Percentiles rank a stretch among this genome's conserved stretches.
phyloP scores from a whole-genome alignment of 768 basidiomycete genomes.

The Gelatoporia subvermispora region DNA sequence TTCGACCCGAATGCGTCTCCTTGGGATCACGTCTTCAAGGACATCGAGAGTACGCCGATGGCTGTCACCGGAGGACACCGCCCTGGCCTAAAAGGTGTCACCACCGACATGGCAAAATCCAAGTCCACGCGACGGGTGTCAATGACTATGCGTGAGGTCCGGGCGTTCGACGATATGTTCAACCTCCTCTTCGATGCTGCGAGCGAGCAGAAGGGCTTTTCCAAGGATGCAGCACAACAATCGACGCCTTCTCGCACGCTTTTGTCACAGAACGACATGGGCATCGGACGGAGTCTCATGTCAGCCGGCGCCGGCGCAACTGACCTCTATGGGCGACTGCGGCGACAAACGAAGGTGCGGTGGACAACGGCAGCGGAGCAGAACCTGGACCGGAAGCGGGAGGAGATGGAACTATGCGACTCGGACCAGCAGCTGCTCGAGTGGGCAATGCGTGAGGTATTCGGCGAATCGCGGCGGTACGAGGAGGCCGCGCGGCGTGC shows the following conservation, averaged over 20 bases:
- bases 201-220: constrained; percentile 28
- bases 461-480: constrained; percentile 50
- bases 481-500: constrained; percentile 42
- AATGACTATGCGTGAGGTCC: constrained; percentile 65
- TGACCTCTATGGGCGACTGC: constrained; percentile 53
- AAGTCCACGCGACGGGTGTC: constrained; percentile 39
- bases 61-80: not conserved
- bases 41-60: constrained; percentile 30
- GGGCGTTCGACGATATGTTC: constrained; percentile 70
- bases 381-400: constrained; percentile 57
- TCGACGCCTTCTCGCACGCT: not conserved
- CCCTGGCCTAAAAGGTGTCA: constrained; percentile 5
- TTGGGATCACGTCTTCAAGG: constrained; percentile 53
- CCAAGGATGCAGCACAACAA: not conserved
- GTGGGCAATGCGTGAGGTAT: constrained; percentile 70
- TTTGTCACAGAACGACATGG: constrained; percentile 4
- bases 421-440: constrained; percentile 67
- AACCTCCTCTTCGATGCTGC: constrained; percentile 52
- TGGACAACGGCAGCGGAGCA: constrained; percentile 74
- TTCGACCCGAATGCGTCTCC: constrained; percentile 28
- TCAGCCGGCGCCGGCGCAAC: constrained; percentile 21
- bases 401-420: constrained; percentile 64
- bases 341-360: constrained; percentile 54
- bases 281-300: constrained; percentile 16
- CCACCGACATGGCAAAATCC: not conserved